These are phyloP conservation scores for Ascoidea asiatica DNA, from an alignment of 805 yeast species.

Conservation along the genomic window DNA sequence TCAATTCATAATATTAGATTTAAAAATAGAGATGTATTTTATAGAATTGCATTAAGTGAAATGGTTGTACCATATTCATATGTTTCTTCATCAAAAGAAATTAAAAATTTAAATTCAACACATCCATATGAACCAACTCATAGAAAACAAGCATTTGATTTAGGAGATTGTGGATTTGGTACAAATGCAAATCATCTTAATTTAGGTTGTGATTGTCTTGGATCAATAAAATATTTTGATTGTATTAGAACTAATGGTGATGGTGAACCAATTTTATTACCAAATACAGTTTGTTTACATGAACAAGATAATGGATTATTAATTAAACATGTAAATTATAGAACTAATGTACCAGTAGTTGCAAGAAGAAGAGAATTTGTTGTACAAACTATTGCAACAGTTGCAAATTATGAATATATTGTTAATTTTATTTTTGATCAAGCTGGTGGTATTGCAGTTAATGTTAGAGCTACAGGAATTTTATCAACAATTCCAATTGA, in stretches of 20 bases:
- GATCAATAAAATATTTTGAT: slow-evolving; percentile 64
- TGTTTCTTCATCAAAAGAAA: slow-evolving; percentile 51
- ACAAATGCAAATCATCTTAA: slow-evolving; percentile 51
- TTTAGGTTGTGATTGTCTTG: slow-evolving; percentile 75
- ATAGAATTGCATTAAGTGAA: slow-evolving; percentile 62
- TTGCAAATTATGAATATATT: slow-evolving; percentile 74
- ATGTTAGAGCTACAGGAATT: slow-evolving; percentile 79
- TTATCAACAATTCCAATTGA: slow-evolving; percentile 77
- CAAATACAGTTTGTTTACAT: slow-evolving; percentile 69
- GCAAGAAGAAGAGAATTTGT: slow-evolving; percentile 65
- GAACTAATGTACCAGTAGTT: slow-evolving; percentile 57
- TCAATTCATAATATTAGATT: slow-evolving; percentile 60
- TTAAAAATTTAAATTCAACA: too few species aligned
- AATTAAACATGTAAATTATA: slow-evolving; percentile 69
- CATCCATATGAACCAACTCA: too few species aligned
- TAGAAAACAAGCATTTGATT: slow-evolving; percentile 77
- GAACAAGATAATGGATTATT: slow-evolving; percentile 67
- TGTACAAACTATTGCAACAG: slow-evolving; percentile 72
- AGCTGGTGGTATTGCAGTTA: slow-evolving; percentile 67
- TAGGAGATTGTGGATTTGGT: slow-evolving; percentile 81
- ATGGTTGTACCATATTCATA: slow-evolving; percentile 88
- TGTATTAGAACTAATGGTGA: slow-evolving; percentile 38
- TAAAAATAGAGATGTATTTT: slow-evolving; percentile 65
- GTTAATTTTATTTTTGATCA: slow-evolving; percentile 60
- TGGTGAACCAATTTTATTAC: slow-evolving; percentile 50